Evolutionary conservation across 164 flowering plant genomes (phyloP).

Genomic region (Macadamia tetraphylla): DNA sequence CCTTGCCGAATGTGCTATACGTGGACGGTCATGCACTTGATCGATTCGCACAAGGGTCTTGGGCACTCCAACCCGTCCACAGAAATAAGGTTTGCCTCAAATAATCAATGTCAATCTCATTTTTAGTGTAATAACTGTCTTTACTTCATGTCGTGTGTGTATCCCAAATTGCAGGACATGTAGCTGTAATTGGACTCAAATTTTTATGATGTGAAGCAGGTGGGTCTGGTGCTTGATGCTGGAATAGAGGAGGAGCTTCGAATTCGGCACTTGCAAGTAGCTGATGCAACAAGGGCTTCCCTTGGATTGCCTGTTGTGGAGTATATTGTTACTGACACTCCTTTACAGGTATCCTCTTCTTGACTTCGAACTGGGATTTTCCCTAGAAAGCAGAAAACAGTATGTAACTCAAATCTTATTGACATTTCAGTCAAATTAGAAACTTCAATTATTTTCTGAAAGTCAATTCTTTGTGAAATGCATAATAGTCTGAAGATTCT

Average conservation of each 20-base stretch:
- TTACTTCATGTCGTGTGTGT: background rate
- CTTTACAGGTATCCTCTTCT: constrained; percentile 43
- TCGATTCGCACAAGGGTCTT: constrained; percentile 66
- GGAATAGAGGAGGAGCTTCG: constrained; percentile 76
- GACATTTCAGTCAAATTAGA: too few relatives aligned
- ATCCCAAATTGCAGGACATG: background rate
- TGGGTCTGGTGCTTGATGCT: constrained; percentile 83
- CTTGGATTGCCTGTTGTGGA: constrained; percentile 83
- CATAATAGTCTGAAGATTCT: too few relatives aligned
- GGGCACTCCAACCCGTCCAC: constrained; percentile 79
- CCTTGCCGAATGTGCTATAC: constrained; percentile 68
- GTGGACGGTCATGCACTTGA: constrained; percentile 93
- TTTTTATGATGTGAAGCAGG: constrained; percentile 32
- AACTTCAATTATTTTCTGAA: too few relatives aligned
- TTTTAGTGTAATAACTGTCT: background rate
- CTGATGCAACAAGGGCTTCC: constrained; percentile 84
- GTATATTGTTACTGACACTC: constrained; percentile 65
- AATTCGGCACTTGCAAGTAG: constrained; percentile 78
- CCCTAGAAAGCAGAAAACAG: too few relatives aligned
- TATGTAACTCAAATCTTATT: too few relatives aligned
- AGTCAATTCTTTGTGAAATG: too few relatives aligned
- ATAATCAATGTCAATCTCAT: too few relatives aligned
- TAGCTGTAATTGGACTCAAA: background rate
- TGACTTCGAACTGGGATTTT: too few relatives aligned
- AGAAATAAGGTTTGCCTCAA: constrained; percentile 51